phyloP scores from a whole-genome alignment of 2,329 filamentous ascomycete genomes.

The Talaromyces sp. region DNA sequence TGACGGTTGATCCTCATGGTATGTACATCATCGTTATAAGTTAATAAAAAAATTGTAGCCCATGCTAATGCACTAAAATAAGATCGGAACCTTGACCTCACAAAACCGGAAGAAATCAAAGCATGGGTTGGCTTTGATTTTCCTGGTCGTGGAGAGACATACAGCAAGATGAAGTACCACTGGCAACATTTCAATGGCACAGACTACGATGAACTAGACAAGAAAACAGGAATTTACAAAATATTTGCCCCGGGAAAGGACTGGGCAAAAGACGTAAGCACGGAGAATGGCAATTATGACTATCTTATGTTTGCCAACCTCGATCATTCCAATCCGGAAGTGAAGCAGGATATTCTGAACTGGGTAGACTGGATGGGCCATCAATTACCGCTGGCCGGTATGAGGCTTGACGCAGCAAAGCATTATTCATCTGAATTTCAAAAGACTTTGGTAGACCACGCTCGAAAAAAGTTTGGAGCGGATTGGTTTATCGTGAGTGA shows the following conservation, averaged over 20 bases:
- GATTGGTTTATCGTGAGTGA: conserved; percentile 63
- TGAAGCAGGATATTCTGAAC: conserved; percentile 56
- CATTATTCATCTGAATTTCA: conserved; percentile 66
- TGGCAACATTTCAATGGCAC: conserved; percentile 64
- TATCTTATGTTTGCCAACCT: conserved; percentile 69
- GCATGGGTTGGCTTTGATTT: conserved; percentile 66
- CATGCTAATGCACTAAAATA: conserved; percentile 6
- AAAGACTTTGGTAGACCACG: conserved; percentile 54
- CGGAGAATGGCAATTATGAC: conserved; percentile 60
- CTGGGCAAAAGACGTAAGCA: conserved; percentile 58
- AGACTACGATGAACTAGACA: conserved; percentile 56
- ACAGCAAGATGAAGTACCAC: conserved; percentile 59
- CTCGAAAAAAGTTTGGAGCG: conserved; percentile 47
- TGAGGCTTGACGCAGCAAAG: conserved; percentile 67
- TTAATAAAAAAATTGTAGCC: neutral
- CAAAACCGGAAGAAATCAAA: conserved; percentile 56
- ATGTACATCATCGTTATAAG: neutral
- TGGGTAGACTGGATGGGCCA: conserved; percentile 65
- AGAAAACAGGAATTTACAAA: conserved; percentile 59
- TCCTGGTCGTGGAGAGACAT: conserved; percentile 52
- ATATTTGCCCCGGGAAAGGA: conserved; percentile 58
- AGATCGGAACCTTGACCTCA: conserved; percentile 52
- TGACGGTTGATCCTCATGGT: conserved; percentile 56
- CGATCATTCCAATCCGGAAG: conserved; percentile 59
- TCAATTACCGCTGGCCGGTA: conserved; percentile 56